Evolutionary conservation across 371 early-diverging fungal species (phyloP).

Genomic region (Sporodiniella umbellata): DNA sequence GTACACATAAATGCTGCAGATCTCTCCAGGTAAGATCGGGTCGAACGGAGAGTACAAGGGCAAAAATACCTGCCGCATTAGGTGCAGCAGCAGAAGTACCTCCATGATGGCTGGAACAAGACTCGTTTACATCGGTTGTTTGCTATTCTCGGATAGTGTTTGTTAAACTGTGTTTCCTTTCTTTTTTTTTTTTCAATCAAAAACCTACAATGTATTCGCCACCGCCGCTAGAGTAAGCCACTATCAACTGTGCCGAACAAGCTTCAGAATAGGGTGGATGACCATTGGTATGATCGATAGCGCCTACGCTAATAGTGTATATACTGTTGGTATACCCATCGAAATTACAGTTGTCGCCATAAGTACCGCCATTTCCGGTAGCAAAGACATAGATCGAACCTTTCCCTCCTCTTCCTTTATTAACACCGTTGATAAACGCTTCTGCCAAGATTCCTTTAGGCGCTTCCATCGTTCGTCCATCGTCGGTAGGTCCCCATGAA

Average conservation of each 20-base stretch:
- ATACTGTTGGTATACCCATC: conserved; percentile 97
- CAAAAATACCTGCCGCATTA: conserved; percentile 89
- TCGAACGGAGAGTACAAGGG: conserved; percentile 80
- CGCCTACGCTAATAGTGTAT: conserved; percentile 92
- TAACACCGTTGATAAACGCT: conserved; percentile 80
- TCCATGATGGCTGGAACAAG: conserved; percentile 79
- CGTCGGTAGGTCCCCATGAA: conserved; percentile 94
- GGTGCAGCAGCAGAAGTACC: conserved; percentile 99
- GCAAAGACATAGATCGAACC: conserved; percentile 95
- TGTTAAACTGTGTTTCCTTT: neutral
- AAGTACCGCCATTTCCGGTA: conserved; percentile 87
- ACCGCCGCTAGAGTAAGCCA: conserved; percentile 85
- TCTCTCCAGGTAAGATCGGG: conserved; percentile 95
- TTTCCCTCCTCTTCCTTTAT: conserved; percentile 80
- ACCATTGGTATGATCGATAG: conserved; percentile 70
- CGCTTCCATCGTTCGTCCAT: conserved; percentile 87
- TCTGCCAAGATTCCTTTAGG: conserved; percentile 77
- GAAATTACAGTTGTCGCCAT: conserved; percentile 91
- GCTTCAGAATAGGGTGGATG: conserved; percentile 89
- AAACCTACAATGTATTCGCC: conserved; percentile 64
- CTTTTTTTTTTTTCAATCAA: neutral
- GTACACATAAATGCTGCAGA: conserved; percentile 79
- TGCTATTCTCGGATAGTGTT: conserved; percentile 39
- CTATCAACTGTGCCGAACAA: conserved; percentile 88
- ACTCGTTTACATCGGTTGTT: conserved; percentile 80